These are phyloP conservation scores for Iris macrosiphon DNA, from an alignment of 106 monocot species.

Conservation along the genomic window DNA sequence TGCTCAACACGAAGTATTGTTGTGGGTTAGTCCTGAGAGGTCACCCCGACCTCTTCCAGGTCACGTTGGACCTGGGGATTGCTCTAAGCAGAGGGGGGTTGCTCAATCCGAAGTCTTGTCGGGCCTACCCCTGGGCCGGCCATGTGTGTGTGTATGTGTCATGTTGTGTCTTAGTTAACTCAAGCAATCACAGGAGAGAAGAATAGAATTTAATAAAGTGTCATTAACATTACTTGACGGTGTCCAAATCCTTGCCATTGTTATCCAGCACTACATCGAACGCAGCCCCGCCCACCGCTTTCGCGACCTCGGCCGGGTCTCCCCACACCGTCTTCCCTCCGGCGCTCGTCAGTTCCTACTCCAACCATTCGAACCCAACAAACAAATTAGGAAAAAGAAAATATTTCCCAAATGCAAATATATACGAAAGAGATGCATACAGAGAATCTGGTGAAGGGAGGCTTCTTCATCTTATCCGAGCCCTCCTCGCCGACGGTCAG, in stretches of 20 bases:
- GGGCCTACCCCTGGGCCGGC: too few species aligned
- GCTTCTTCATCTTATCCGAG: constrained; percentile 97
- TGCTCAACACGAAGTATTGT: too few species aligned
- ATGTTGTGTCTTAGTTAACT: too few species aligned
- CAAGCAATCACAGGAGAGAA: not conserved
- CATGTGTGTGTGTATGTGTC: too few species aligned
- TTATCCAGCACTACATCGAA: constrained; percentile 95
- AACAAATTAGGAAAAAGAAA: too few species aligned
- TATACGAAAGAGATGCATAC: constrained; percentile 15
- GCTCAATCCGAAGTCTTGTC: too few species aligned
- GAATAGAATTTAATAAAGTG: not conserved
- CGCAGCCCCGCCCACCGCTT: constrained; percentile 36
- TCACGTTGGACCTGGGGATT: too few species aligned
- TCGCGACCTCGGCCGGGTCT: constrained; percentile 60
- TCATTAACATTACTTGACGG: constrained; percentile 49
- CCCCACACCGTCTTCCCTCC: constrained; percentile 91
- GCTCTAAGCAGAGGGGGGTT: too few species aligned
- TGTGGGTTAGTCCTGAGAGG: too few species aligned
- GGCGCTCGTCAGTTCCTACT: constrained; percentile 61
- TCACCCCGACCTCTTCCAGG: too few species aligned
- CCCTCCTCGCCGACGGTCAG: constrained; percentile 88
- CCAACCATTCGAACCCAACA: not conserved
- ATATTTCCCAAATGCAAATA: too few species aligned
- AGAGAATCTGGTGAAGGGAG: constrained; percentile 83
- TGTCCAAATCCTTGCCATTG: constrained; percentile 91